These are phyloP conservation scores for Usnea hakonensis DNA, from an alignment of 495 filamentous ascomycete genomes.

Conservation along the genomic window DNA sequence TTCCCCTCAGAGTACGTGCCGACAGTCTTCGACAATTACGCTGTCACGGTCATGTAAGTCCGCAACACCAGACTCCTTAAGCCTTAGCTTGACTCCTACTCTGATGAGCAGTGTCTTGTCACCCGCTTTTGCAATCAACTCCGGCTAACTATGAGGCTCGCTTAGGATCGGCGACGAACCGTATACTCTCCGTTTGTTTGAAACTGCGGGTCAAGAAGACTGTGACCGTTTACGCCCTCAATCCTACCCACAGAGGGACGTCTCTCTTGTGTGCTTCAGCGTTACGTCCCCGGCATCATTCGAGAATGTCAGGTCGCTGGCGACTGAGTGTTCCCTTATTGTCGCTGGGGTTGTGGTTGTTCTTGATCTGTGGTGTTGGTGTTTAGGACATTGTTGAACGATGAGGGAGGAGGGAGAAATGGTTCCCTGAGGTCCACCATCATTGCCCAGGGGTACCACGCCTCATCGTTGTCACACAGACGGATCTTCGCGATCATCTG, in stretches of 20 bases:
- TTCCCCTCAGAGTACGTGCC: constrained; percentile 99
- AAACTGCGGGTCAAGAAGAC: constrained; percentile 98
- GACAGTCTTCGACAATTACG: constrained; percentile 99
- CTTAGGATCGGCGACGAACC: constrained; percentile 97
- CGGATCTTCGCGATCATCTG: constrained; percentile 89
- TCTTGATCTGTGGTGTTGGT: too few relatives aligned
- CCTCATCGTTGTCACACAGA: constrained; percentile 95
- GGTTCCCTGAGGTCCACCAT: constrained; percentile 98
- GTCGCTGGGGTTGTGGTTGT: too few relatives aligned
- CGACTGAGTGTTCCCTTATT: too few relatives aligned
- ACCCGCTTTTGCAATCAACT: neutral
- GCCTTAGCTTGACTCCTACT: neutral
- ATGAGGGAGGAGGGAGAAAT: constrained; percentile 98
- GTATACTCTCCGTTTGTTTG: constrained; percentile 93
- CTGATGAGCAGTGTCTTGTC: neutral
- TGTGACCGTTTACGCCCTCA: constrained; percentile 94
- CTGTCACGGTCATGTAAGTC: constrained; percentile 96
- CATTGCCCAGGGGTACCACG: constrained; percentile 97
- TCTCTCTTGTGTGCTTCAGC: constrained; percentile 97
- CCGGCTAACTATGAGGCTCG: constrained; percentile 23
- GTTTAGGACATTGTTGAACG: too few relatives aligned
- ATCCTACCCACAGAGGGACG: constrained; percentile 97
- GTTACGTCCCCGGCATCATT: constrained; percentile 98
- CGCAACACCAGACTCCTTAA: neutral
- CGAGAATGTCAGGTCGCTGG: constrained; percentile 98